These are phyloP conservation scores for Cucurbitaria berberidis DNA, from an alignment of 2,329 filamentous ascomycete genomes.

Conservation along the genomic window DNA sequence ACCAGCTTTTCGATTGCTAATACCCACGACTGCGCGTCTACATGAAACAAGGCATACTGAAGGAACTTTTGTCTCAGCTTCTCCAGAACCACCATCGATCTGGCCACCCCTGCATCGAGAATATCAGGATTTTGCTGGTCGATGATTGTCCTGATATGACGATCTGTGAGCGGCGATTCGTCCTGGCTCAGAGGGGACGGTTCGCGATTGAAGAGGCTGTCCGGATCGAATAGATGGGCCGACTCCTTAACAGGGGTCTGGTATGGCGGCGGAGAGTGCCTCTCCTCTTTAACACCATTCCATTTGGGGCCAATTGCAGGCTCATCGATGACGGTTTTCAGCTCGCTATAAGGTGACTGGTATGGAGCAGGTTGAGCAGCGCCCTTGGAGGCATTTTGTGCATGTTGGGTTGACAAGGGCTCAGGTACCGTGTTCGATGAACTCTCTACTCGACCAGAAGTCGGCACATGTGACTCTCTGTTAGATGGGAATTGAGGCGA, in stretches of 20 bases:
- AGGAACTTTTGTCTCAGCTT: constrained; percentile 42
- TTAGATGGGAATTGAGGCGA: not conserved
- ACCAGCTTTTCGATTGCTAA: constrained; percentile 52
- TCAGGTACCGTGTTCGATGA: no score
- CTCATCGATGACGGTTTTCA: not conserved
- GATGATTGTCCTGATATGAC: constrained; percentile 42
- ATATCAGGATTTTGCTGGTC: constrained; percentile 39
- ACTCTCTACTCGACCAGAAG: no score
- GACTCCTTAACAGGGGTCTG: not conserved
- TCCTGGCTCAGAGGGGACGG: constrained; percentile 11
- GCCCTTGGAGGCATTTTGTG: not conserved
- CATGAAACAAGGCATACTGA: constrained; percentile 14
- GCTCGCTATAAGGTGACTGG: not conserved
- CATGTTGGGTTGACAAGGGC: not conserved
- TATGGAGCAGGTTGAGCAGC: not conserved
- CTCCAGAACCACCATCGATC: constrained; percentile 47
- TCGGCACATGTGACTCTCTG: not conserved
- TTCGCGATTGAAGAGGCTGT: constrained; percentile 25
- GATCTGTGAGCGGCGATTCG: constrained; percentile 11
- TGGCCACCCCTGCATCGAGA: constrained; percentile 50
- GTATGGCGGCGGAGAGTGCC: not conserved
- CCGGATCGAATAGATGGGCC: constrained; percentile 18
- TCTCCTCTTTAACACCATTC: constrained; percentile 3
- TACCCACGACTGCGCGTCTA: constrained; percentile 51
- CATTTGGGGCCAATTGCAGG: not conserved